Base-by-base conservation (phyloP, 2,329 filamentous ascomycete species). In the Trichoderma gracile region DNA sequence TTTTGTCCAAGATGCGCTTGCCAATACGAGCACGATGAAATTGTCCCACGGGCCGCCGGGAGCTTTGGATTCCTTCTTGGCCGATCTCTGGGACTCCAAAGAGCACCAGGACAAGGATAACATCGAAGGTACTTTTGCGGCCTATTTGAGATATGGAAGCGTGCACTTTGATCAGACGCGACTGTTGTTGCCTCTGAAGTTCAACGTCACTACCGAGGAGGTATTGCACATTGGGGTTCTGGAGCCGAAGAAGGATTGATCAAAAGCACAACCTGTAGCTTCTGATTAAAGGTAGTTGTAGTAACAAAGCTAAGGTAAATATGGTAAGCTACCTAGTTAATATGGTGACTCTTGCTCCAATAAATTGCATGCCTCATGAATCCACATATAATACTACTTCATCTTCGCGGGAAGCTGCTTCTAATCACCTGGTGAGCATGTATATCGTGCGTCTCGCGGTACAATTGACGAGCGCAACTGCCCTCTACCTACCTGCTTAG, bases 161-260 rank as follows among this genome's bases (percentile, higher is more conserved):
- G 68, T 76, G 3, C 71, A 76, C 67, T 70, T 76, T 27, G 71
- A 74, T 53, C 75, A 78, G 68, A 74, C 68, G 19, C 70, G 76
- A 30, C 74, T 64, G 46, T 15, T 67, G 59, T 23, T 46, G 14
- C 56, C 56, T 30, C 43, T 47, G 2, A 43, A n/a, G 5, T n/a
- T 47, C 33, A 42, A 58, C 21, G 46, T 23, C 19, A 58, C 27
- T n/a, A 58, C 33, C 14, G 55, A 58, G 21, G 19, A 58, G 19
- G 30, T 58, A 17, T 27, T 47, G 21, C 43, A 38, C 27, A 17
- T 58, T 21, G 43, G 27, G 15, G 43, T 58, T 38, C 17, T 58
- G 23, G 43, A 58, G 17, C 55, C 55, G 12, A 53, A 50, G 25
- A 30, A 53, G 50, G 50, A 53, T 38, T 53, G 25, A 5, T 27